Evolutionary conservation across 108 stramenopile genomes (phyloP), one percentile per base, ranked within the genome.

Genomic region (Fragilaria radians): DNA sequence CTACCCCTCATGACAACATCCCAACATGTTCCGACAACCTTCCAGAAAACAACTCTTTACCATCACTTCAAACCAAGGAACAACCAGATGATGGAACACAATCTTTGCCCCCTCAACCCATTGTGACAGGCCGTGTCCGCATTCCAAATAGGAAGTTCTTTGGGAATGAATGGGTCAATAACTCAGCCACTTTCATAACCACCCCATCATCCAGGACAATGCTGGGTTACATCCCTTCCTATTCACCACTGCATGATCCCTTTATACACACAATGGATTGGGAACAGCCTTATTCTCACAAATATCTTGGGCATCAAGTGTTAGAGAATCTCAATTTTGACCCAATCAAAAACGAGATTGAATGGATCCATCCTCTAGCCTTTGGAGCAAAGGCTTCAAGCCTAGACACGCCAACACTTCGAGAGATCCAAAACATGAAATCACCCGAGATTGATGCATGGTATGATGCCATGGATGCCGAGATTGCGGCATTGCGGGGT

Each of bases 111-210:
- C n/a, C n/a, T n/a, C n/a, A n/a, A n/a, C n/a, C n/a, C n/a, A n/a
- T n/a, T n/a, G n/a, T n/a, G n/a, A n/a, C n/a, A n/a, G n/a, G n/a
- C n/a, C 57, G 57, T 23, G 17, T 32, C 4, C 57, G 34, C 22
- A 5, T 4, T 3, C 57, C 57, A 28, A 58, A 58, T 42, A 32
- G 30, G 5, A 23, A 23, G 9, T 33, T 45, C 34, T 45, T 58
- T 45, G 57, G 57, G 3, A 18, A 42, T 9, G 34, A 58, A 14
- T 58, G 57, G 57, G 23, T 42, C 14, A 58, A 58, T 23, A 7
- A 42, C 36, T n/a, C n/a, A n/a, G n/a, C n/a, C n/a, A 17, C 32
- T 5, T 18, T 32, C 33, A 33, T 17, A 5, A 23, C 22, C 3
- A 58, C 32, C n/a, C 32, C 36, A 14, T 11, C 36, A 42, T 42